These are phyloP conservation scores for rapeseed (Brassica napus) DNA, from an alignment of 345 rosid genomes.

Conservation along the genomic window Da-Ae NC_063435.1:8828001-8828500, in stretches of 20 bases:
- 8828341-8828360: constrained; percentile 56
- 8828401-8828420: constrained; percentile 75
- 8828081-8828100: constrained; percentile 59
- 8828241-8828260: constrained; percentile 92
- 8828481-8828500: neutral
- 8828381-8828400: constrained; percentile 52
- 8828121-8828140: constrained; percentile 65
- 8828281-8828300: constrained; percentile 84
- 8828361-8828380: constrained; percentile 51
- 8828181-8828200: constrained; percentile 75
- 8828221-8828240: constrained; percentile 86
- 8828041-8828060: constrained; percentile 78
- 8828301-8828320: constrained; percentile 66
- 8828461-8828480: neutral
- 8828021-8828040: constrained; percentile 87
- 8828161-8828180: constrained; percentile 70
- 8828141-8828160: constrained; percentile 70
- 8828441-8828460: neutral
- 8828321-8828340: constrained; percentile 40
- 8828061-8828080: constrained; percentile 70
- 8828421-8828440: neutral
- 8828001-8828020: constrained; percentile 81
- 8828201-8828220: constrained; percentile 84
- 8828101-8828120: constrained; percentile 68
- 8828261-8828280: constrained; percentile 80